Conservation (phyloP, 345 rosid species). For the Eucalyptus sp. region DNA sequence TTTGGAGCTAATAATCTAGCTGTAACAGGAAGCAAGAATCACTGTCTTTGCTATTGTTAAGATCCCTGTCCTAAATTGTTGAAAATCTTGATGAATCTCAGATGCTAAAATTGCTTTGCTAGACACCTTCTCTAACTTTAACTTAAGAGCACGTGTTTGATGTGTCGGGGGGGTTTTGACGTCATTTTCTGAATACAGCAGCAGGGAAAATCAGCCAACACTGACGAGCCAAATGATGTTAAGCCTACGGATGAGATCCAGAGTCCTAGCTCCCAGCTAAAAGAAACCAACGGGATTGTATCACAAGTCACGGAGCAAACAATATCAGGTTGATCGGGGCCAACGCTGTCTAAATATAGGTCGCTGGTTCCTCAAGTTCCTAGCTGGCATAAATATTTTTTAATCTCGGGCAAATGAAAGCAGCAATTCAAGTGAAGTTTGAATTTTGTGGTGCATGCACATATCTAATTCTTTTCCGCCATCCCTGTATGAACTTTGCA, state of each 20-base stretch:
- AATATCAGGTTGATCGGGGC: not conserved
- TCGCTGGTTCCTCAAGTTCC: not conserved
- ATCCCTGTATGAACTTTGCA: not conserved
- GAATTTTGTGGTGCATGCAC: not conserved
- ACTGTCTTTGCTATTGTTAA: not conserved
- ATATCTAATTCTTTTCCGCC: not conserved
- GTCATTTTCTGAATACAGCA: not conserved
- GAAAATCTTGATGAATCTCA: not conserved
- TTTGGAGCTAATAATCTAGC: not conserved
- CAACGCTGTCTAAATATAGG: not conserved
- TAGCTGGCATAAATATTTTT: not conserved
- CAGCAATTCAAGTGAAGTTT: not conserved
- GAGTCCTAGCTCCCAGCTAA: slow-evolving; percentile 13
- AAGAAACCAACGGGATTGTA: slow-evolving; percentile 15
- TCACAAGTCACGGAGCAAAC: slow-evolving; percentile 17
- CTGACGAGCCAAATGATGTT: slow-evolving; percentile 22
- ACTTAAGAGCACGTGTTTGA: not conserved
- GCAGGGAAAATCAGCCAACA: slow-evolving; percentile 32
- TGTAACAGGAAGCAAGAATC: not conserved
- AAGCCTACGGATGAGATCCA: slow-evolving; percentile 35
- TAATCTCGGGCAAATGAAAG: not conserved
- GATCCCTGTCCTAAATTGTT: not conserved
- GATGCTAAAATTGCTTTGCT: not conserved
- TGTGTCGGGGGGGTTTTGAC: not conserved
- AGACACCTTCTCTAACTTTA: not conserved